Conservation (phyloP, 352 stramenopile species). For the Phytophthora vignae region DNA sequence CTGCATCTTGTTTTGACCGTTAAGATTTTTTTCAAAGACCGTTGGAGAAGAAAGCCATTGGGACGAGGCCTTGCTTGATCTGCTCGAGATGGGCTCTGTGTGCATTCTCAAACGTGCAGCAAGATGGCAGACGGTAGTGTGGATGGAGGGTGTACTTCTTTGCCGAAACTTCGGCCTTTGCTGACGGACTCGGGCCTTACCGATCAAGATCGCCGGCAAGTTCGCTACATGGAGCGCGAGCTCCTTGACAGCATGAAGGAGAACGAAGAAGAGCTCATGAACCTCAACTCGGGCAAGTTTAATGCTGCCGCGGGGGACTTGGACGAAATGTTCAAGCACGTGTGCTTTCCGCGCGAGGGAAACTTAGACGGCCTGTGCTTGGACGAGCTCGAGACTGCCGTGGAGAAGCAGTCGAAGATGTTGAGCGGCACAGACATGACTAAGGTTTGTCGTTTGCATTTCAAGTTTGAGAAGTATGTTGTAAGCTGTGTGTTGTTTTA, state of each 20-base stretch:
- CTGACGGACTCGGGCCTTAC: slow-evolving; percentile 10
- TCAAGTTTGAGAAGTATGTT: neutral
- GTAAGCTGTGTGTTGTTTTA: neutral
- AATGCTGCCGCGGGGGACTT: slow-evolving; percentile 6
- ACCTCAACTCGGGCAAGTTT: slow-evolving; percentile 22
- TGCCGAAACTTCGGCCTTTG: slow-evolving; percentile 5
- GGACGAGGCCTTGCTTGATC: neutral
- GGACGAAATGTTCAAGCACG: slow-evolving; percentile 12
- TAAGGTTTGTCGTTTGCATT: slow-evolving; percentile 11
- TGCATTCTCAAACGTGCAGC: neutral
- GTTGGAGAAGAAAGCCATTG: neutral
- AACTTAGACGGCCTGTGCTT: slow-evolving; percentile 22
- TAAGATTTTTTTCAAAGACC: neutral
- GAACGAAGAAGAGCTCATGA: slow-evolving; percentile 2
- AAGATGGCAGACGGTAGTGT: neutral
- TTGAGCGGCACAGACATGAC: slow-evolving; percentile 19
- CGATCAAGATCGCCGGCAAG: slow-evolving; percentile 17
- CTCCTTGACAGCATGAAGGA: slow-evolving; percentile 19
- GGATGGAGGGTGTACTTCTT: neutral
- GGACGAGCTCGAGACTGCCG: slow-evolving; percentile 9
- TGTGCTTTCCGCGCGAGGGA: slow-evolving; percentile 14
- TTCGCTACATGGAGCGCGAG: slow-evolving; percentile 11
- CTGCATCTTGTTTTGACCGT: neutral
- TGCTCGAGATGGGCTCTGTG: neutral
- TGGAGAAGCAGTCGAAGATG: slow-evolving; percentile 7